phyloP scores from a whole-genome alignment of 306 rosid genomes.

The Cucurbita argyrosperma region DNA sequence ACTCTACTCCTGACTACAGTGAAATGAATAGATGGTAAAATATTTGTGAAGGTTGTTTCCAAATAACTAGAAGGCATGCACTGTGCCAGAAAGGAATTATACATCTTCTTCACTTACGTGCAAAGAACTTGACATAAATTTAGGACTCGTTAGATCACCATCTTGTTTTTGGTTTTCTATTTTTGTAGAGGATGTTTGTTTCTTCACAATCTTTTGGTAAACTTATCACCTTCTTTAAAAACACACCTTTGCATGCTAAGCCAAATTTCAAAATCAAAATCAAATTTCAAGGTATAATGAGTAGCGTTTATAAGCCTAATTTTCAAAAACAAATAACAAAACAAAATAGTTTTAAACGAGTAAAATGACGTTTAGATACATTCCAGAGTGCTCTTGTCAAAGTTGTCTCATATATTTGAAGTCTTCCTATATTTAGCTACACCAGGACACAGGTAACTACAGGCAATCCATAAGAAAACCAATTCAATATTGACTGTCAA shows the following conservation, averaged over 20 bases:
- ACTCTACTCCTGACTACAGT: neutral
- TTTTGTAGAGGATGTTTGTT: neutral
- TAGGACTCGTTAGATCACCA: too few species aligned
- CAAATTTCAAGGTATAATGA: neutral
- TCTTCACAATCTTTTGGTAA: neutral
- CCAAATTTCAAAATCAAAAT: too few species aligned
- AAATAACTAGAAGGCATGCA: neutral
- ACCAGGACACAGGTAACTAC: neutral
- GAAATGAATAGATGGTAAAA: neutral
- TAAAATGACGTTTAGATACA: neutral
- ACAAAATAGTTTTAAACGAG: too few species aligned
- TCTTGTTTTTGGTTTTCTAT: too few species aligned
- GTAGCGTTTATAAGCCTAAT: too few species aligned
- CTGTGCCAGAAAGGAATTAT: neutral
- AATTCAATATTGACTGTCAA: neutral
- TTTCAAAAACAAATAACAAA: too few species aligned
- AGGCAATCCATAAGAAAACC: neutral
- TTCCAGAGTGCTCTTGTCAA: neutral
- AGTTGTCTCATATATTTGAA: neutral
- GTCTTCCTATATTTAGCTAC: neutral
- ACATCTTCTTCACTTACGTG: neutral
- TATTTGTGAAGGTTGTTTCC: neutral
- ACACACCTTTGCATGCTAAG: neutral
- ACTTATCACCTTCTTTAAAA: neutral
- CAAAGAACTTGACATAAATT: neutral